Base-by-base conservation (phyloP, 2,329 filamentous ascomycete genomes). In the Hirsutella rhossiliensis region DNA sequence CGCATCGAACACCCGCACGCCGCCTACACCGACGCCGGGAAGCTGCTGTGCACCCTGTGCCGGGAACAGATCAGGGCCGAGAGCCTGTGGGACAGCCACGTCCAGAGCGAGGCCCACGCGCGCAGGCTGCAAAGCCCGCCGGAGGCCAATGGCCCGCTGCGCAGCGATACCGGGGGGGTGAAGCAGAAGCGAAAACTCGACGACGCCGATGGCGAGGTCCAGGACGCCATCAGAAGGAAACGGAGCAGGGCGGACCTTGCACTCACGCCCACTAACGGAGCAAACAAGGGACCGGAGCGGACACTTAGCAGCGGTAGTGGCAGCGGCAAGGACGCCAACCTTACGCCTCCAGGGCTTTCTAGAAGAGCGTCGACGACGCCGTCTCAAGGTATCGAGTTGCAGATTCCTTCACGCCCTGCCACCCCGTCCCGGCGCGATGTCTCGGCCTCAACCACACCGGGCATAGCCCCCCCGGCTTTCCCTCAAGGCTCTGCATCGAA, bases 1-100 rank as follows among this genome's bases (percentile, higher is more conserved):
- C 78, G 83, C 50, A 80, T 89, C 54, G 73, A 80, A 42, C 81
- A 87, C 54, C 77, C 82, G 4, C 70, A 82, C 53, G 80, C 82
- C 37, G 67, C 72, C 43, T 87, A 87, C 64, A 78, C 80, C 5
- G 73, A 78, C 49, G 69, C 76, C 13, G 82, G 82, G 48, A 80
- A 78, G 54, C 73, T 87, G 1, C 64, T 78, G 27, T 88, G 84
- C 64, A 75, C 72, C 47, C 62, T 82, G 20, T 88, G 84, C 56
- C 76, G 75, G 56, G 69, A 79, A 41, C 65, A 71, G 32, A 59
- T 87, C 55, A 84, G 82, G 60, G 71, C 75, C 38, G 82, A 87
- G 52, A 65, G 72, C 1, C 65, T 82, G 29, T 87, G 83, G 83
- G 75, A 83, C 18, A 64, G 67, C 12, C 83, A 87, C 55, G 48